These are phyloP conservation scores for Phytophthora sp. DNA, from an alignment of 352 stramenopile genomes.

Conservation along the genomic window DNA sequence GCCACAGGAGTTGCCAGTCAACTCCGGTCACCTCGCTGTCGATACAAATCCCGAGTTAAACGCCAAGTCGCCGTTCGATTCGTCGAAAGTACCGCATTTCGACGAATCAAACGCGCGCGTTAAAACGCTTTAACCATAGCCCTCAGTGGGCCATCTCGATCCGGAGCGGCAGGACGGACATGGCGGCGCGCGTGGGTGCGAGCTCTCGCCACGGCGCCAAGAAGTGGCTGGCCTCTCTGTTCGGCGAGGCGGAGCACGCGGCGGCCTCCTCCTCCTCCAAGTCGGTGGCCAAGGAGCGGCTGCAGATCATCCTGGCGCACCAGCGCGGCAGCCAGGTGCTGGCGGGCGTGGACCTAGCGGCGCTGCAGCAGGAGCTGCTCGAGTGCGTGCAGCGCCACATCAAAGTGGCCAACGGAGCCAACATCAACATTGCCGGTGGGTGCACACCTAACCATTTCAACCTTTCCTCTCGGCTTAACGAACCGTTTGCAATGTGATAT, in stretches of 20 bases:
- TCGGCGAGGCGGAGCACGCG: conserved; percentile 54
- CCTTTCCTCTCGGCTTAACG: too few relatives aligned
- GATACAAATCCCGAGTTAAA: too few relatives aligned
- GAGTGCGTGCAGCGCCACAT: conserved; percentile 90
- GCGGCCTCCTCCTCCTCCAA: conserved; percentile 59
- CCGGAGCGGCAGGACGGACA: conserved; percentile 11
- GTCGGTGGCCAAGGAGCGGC: conserved; percentile 85
- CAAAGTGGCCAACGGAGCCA: conserved; percentile 81
- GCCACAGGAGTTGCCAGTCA: too few relatives aligned
- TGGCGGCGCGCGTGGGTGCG: conserved; percentile 55
- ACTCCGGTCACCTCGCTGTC: too few relatives aligned
- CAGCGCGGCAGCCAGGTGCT: conserved; percentile 87
- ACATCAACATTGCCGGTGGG: conserved; percentile 89
- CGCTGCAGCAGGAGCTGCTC: conserved; percentile 83
- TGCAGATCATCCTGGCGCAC: conserved; percentile 91
- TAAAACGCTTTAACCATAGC: background rate
- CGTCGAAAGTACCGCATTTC: too few relatives aligned
- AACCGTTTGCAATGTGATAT: too few relatives aligned
- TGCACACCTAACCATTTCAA: background rate
- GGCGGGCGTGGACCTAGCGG: conserved; percentile 79
- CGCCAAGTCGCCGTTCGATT: too few relatives aligned
- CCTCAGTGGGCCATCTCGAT: conserved; percentile 15
- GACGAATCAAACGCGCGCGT: too few relatives aligned
- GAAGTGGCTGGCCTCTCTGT: conserved; percentile 84
- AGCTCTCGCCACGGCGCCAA: conserved; percentile 63